Conservation (phyloP, 805 yeast genomes). For the Jamesozyma jinghongensis region DNA sequence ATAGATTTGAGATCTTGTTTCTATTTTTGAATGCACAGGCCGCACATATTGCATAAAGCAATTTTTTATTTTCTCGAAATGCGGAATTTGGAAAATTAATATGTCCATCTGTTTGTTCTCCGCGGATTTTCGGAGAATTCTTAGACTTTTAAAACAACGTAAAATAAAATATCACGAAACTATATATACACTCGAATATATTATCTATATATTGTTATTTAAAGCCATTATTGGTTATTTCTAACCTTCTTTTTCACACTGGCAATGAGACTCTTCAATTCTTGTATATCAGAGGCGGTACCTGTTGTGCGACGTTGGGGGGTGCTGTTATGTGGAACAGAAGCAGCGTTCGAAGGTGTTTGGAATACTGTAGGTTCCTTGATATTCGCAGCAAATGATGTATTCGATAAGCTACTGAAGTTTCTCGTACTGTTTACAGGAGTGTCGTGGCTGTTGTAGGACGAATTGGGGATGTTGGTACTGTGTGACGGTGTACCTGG, state of each 20-base stretch:
- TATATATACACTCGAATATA: too few relatives aligned
- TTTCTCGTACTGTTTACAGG: conserved; percentile 1
- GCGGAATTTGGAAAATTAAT: too few relatives aligned
- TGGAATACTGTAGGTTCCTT: conserved; percentile 12
- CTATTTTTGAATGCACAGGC: too few relatives aligned
- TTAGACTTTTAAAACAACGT: too few relatives aligned
- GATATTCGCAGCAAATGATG: background rate
- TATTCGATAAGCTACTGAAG: conserved; percentile 2
- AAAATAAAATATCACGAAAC: too few relatives aligned
- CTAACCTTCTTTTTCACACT: conserved; percentile 23
- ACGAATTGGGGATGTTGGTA: conserved; percentile 9
- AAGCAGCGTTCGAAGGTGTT: conserved; percentile 14
- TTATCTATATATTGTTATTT: too few relatives aligned
- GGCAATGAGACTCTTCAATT: conserved; percentile 21
- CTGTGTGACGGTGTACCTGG: conserved; percentile 14
- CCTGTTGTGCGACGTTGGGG: conserved; percentile 1
- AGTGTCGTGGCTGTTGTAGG: conserved; percentile 4
- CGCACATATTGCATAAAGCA: too few relatives aligned
- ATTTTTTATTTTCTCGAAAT: too few relatives aligned
- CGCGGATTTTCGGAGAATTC: too few relatives aligned
- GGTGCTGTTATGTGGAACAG: background rate
- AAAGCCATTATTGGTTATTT: background rate
- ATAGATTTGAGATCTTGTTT: too few relatives aligned
- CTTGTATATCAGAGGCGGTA: conserved; percentile 11
- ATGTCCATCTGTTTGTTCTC: too few relatives aligned